Conservation (phyloP, 176 grass and related monocot genomes). For the Phoenix dactylifera region DNA sequence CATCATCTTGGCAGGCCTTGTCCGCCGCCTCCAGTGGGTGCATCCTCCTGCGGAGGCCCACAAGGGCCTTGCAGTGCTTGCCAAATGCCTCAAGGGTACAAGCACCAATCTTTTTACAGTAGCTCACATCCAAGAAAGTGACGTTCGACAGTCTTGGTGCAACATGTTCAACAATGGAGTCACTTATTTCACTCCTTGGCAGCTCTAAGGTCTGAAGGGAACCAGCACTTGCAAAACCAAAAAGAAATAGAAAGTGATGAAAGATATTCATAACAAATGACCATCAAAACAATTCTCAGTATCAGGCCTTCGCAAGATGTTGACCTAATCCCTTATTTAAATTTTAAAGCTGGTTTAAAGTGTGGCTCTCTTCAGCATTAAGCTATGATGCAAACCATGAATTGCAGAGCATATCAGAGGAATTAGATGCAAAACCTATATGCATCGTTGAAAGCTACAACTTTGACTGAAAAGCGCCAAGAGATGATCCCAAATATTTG, state of each 20-base stretch:
- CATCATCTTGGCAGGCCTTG: conserved; percentile 73
- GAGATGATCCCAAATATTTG: no score
- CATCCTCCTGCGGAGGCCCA: conserved; percentile 65
- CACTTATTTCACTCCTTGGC: conserved; percentile 83
- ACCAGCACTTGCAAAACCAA: conserved; percentile 30
- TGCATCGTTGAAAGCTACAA: no score
- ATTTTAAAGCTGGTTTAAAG: not conserved
- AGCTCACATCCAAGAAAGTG: conserved; percentile 81
- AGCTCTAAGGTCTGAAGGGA: conserved; percentile 68
- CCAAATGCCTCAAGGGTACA: conserved; percentile 85
- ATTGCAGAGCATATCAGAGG: no score
- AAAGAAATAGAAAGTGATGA: not conserved
- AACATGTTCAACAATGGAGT: conserved; percentile 52
- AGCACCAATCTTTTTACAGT: conserved; percentile 72
- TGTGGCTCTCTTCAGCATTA: not conserved
- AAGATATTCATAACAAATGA: not conserved
- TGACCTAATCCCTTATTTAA: not conserved
- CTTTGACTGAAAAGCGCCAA: no score
- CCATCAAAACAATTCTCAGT: conserved; percentile 1
- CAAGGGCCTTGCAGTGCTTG: conserved; percentile 47
- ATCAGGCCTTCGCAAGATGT: not conserved
- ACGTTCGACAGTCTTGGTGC: conserved; percentile 51
- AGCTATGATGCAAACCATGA: no score
- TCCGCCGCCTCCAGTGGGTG: conserved; percentile 64
- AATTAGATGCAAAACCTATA: no score